Conservation (phyloP, 2,329 filamentous ascomycete genomes). For the Cordyceps javanica region DNA sequence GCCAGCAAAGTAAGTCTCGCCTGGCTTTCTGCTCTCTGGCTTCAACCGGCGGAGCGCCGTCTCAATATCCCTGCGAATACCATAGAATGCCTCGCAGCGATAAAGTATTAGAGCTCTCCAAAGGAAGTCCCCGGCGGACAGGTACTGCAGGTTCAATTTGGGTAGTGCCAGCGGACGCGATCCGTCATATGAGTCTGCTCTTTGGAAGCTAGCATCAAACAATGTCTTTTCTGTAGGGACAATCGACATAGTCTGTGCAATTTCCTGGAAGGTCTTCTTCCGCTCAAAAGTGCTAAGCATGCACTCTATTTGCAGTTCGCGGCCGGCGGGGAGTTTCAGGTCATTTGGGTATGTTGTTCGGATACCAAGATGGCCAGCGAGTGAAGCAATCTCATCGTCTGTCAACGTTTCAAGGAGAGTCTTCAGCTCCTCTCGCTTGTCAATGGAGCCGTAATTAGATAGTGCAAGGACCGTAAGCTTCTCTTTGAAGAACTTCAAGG, state of each 20-base stretch:
- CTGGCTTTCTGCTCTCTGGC: slow-evolving; percentile 58
- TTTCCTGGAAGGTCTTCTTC: slow-evolving; percentile 76
- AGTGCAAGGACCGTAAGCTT: slow-evolving; percentile 88
- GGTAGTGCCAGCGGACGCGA: slow-evolving; percentile 83
- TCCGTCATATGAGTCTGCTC: slow-evolving; percentile 83
- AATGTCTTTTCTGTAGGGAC: slow-evolving; percentile 79
- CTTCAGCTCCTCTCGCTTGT: slow-evolving; percentile 71
- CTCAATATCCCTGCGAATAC: slow-evolving; percentile 86
- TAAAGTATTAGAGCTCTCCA: slow-evolving; percentile 90
- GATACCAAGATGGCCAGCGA: slow-evolving; percentile 69
- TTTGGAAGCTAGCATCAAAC: slow-evolving; percentile 71
- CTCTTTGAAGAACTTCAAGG: slow-evolving; percentile 76
- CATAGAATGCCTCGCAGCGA: slow-evolving; percentile 86
- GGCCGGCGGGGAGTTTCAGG: slow-evolving; percentile 56
- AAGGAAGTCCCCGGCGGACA: slow-evolving; percentile 92
- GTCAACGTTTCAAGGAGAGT: slow-evolving; percentile 66
- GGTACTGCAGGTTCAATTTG: slow-evolving; percentile 91
- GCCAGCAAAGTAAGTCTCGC: slow-evolving; percentile 69
- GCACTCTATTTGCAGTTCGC: slow-evolving; percentile 62
- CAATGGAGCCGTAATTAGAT: slow-evolving; percentile 86
- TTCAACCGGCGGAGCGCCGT: slow-evolving; percentile 71
- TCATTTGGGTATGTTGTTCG: slow-evolving; percentile 75
- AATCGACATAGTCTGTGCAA: slow-evolving; percentile 61
- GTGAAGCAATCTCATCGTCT: slow-evolving; percentile 64
- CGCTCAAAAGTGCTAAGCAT: slow-evolving; percentile 71